Conservation (phyloP, 2,329 filamentous ascomycete genomes). For the Aspergillus viridinutans region DNA sequence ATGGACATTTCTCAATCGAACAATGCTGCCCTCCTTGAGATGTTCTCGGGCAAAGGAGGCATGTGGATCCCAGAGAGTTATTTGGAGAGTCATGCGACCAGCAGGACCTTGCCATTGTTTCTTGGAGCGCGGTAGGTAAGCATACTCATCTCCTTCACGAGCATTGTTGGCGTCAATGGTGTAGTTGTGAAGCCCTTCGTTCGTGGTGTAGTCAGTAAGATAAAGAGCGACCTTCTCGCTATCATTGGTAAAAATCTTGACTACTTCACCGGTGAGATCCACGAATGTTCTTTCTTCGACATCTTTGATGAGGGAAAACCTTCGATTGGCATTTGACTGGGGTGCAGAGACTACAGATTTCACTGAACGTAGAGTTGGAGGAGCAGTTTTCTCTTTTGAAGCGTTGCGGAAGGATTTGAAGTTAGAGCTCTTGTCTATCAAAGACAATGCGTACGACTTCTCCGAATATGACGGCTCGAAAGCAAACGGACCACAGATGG, state of each 20-base stretch:
- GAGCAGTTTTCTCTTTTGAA: neutral
- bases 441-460: conserved; percentile 22
- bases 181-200: conserved; percentile 60
- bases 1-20: conserved; percentile 68
- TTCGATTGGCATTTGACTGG: conserved; percentile 6
- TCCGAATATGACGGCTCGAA: conserved; percentile 26
- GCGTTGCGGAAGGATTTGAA: conserved; percentile 9
- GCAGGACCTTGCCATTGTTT: conserved; percentile 66
- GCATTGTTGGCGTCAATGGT: conserved; percentile 32
- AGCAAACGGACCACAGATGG: conserved; percentile 25
- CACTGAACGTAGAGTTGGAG: conserved; percentile 1
- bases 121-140: conserved; percentile 45
- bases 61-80: conserved; percentile 69
- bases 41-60: conserved; percentile 53
- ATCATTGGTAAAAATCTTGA: conserved; percentile 50
- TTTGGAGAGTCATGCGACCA: conserved; percentile 66
- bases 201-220: conserved; percentile 77
- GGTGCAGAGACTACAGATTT: conserved; percentile 7
- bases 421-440: conserved; percentile 21
- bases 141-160: conserved; percentile 52
- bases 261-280: conserved; percentile 68
- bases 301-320: conserved; percentile 62
- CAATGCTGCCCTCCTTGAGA: conserved; percentile 57
- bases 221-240: conserved; percentile 59
- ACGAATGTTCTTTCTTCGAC: conserved; percentile 55